Conservation (phyloP, 148 eudicot species). For the Rhododendron ovatum region DNA sequence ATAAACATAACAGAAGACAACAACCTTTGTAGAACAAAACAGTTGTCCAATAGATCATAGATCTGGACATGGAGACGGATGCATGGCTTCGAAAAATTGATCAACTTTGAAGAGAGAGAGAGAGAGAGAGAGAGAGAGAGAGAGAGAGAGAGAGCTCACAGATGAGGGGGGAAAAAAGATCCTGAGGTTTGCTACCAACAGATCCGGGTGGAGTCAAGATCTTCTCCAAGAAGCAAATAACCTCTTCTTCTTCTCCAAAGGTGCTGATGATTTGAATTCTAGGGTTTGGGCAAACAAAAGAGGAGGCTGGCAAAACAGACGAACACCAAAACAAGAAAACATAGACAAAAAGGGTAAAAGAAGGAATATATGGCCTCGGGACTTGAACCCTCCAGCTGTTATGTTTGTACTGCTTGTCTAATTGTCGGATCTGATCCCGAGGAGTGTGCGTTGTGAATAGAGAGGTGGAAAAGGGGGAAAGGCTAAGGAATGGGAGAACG, state of each 20-base stretch:
- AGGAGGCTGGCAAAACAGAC: slow-evolving; percentile 2
- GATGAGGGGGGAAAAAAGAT: neutral
- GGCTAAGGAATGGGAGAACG: slow-evolving; percentile 19
- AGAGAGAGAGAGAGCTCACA: slow-evolving; percentile 15
- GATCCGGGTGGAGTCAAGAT: slow-evolving; percentile 3
- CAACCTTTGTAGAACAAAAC: neutral
- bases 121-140: slow-evolving; percentile 9
- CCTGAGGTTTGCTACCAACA: neutral
- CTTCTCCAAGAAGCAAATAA: neutral
- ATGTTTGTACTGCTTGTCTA: neutral
- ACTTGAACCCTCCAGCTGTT: slow-evolving; percentile 19
- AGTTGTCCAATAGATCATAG: neutral
- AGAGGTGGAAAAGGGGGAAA: neutral
- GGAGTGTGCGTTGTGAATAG: neutral
- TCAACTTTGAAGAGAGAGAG: neutral
- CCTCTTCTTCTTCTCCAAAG: neutral
- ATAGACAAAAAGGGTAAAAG: neutral
- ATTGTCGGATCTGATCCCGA: slow-evolving; percentile 31
- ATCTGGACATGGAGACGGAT: neutral
- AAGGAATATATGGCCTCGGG: slow-evolving; percentile 20
- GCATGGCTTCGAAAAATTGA: neutral
- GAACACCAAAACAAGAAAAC: neutral
- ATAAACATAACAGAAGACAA: too few relatives aligned
- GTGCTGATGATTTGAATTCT: neutral
- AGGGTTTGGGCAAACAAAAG: neutral